Evolutionary conservation across 75 land plant species (phyloP).

Genomic region (Pinus tabuliformis): DNA sequence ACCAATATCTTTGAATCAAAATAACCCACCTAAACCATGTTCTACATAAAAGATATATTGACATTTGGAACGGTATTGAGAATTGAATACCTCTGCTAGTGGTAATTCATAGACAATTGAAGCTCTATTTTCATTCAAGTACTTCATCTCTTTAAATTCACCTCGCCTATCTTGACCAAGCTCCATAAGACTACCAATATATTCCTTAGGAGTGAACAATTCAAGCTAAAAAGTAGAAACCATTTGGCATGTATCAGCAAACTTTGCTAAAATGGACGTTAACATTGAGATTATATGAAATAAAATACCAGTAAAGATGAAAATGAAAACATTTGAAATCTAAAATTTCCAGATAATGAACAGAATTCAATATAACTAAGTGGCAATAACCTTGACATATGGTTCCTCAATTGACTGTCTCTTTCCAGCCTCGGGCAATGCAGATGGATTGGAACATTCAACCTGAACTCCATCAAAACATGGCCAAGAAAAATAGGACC

Average conservation of each 20-base stretch:
- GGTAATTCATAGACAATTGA: slow-evolving; percentile 79
- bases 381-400: slow-evolving; percentile 61
- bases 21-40: not conserved
- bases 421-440: slow-evolving; percentile 82
- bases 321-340: not conserved
- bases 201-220: slow-evolving; percentile 93
- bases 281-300: not conserved
- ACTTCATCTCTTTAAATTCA: slow-evolving; percentile 90
- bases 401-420: slow-evolving; percentile 89
- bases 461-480: slow-evolving; percentile 40
- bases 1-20: not conserved
- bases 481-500: not conserved
- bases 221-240: slow-evolving; percentile 53
- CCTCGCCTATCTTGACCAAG: slow-evolving; percentile 96
- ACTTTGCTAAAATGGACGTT: not conserved
- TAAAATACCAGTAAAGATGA: not conserved
- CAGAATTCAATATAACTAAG: not conserved
- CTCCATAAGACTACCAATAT: slow-evolving; percentile 95
- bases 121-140: slow-evolving; percentile 79
- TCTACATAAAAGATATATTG: not conserved
- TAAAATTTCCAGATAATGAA: not conserved
- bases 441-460: slow-evolving; percentile 94
- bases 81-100: slow-evolving; percentile 73
- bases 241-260: not conserved
- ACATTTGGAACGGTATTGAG: not conserved